Base-by-base conservation (phyloP, 371 early-diverging fungal genomes). In the Thermomucor indicae-seudaticae region DNA sequence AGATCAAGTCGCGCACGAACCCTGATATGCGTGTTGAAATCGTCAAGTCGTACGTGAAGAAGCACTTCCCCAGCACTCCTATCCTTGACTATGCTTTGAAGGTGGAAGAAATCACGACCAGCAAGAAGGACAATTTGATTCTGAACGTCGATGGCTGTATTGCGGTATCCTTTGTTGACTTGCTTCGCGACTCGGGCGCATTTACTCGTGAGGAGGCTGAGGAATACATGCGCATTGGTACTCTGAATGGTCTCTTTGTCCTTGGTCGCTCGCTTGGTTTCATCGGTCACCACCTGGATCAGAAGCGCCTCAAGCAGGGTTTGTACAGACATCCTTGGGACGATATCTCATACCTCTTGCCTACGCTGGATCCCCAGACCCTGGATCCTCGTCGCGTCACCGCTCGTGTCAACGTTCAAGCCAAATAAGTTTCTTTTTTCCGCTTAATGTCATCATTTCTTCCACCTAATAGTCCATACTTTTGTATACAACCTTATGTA, bases 1-100 rank as follows among this genome's bases (percentile, higher is more conserved):
- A 95, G 84, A 93, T 97, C 82, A 97, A 97, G 80, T 95, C 95
- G 43, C 89, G 96, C 54, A 94, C 94, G 53, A 97, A 97, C 84
- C 97, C 97, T 16, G 97, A 97, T 70, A 77, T 96, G 78, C 94
- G 97, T 49, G 97, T 97, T 12, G 80, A 85, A 47, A 84, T 97
- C 47, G 90, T 97, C 70, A 95, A 90, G 80, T 86, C 92, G 51
- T 97, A 83, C 61, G 96, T 94, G 54, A 81, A 84, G 73, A 75
- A 80, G 57, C 70, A 94, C 70, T 97, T 97, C 85, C 96, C 96
- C 1, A 51, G 70, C 32, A 87, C 89, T 24, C 93, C 92, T 20
- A 84, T 92, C 30, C 78, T 97, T 51, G 90, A 94, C 74, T 97
- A 92, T 64, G 97, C 97, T 6, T 74, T 91, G 37, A 90, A 87